Percentiles rank a stretch among this genome's conserved stretches.
phyloP scores from a whole-genome alignment of 345 rosid species.

The Populus ilicifolia region DNA sequence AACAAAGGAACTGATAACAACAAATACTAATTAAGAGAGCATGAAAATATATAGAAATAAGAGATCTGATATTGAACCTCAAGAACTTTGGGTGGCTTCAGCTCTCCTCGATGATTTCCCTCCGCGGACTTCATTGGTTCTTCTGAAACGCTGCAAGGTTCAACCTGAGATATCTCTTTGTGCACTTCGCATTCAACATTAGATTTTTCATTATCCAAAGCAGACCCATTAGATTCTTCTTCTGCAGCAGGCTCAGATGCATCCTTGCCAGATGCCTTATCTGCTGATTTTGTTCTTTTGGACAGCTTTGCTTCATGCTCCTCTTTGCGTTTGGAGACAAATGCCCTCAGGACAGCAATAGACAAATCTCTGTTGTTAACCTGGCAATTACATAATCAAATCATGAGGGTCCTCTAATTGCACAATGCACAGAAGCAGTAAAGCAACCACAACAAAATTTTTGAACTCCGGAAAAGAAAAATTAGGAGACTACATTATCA shows the following conservation, averaged over 20 bases:
- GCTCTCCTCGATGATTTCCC: constrained; percentile 47
- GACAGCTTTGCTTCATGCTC: constrained; percentile 61
- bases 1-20: not conserved
- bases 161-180: constrained; percentile 42
- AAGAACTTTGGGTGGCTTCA: constrained; percentile 81
- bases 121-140: constrained; percentile 42
- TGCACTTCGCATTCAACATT: constrained; percentile 40
- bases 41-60: not conserved
- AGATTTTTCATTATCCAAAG: constrained; percentile 29
- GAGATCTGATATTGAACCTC: constrained; percentile 51
- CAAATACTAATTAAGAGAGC: not conserved
- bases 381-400: constrained; percentile 32
- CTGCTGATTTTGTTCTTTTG: constrained; percentile 45
- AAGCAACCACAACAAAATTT: not conserved
- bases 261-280: constrained; percentile 38
- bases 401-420: constrained; percentile 7
- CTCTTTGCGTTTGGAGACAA: constrained; percentile 56
- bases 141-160: constrained; percentile 34
- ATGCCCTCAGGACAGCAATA: constrained; percentile 80
- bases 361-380: constrained; percentile 93
- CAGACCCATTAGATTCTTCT: constrained; percentile 32
- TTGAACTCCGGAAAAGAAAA: not conserved
- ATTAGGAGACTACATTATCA: not conserved
- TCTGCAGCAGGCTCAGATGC: constrained; percentile 29
- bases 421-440: not conserved